These are phyloP conservation scores for Claviceps arundinis DNA, from an alignment of 2,329 filamentous ascomycete species.

Conservation along the genomic window DNA sequence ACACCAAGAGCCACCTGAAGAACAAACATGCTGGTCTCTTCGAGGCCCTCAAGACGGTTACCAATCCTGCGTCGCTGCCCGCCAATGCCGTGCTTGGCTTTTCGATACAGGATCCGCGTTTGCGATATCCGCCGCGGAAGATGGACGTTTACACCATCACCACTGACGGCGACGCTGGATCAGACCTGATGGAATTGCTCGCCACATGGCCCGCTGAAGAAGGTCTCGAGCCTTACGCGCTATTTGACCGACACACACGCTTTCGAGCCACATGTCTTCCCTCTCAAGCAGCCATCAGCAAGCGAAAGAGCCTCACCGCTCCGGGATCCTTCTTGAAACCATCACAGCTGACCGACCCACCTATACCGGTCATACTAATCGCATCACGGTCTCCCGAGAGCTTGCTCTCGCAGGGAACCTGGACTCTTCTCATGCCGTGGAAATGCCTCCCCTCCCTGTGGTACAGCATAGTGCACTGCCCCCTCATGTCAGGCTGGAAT, in stretches of 20 bases:
- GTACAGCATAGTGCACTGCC: constrained; percentile 74
- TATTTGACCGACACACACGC: constrained; percentile 59
- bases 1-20: constrained; percentile 16
- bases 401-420: constrained; percentile 49
- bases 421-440: constrained; percentile 82
- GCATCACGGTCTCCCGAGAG: constrained; percentile 37
- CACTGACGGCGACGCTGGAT: constrained; percentile 10
- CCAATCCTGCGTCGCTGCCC: constrained; percentile 58
- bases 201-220: constrained; percentile 55
- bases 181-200: constrained; percentile 43
- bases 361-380: constrained; percentile 64
- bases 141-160: constrained; percentile 25
- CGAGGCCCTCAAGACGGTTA: constrained; percentile 40
- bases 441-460: constrained; percentile 76
- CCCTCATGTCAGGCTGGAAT: constrained; percentile 65
- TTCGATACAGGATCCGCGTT: constrained; percentile 62
- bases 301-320: constrained; percentile 49
- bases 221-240: constrained; percentile 27
- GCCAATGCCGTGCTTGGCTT: constrained; percentile 59
- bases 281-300: constrained; percentile 69
- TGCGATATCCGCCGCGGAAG: constrained; percentile 59
- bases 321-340: constrained; percentile 51
- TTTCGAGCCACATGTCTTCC: constrained; percentile 52
- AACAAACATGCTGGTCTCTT: constrained; percentile 35
- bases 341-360: constrained; percentile 45